Evolutionary conservation across 805 yeast genomes (phyloP), one percentile per base, ranked within the genome.

Genomic region (Starmerella floris): DNA sequence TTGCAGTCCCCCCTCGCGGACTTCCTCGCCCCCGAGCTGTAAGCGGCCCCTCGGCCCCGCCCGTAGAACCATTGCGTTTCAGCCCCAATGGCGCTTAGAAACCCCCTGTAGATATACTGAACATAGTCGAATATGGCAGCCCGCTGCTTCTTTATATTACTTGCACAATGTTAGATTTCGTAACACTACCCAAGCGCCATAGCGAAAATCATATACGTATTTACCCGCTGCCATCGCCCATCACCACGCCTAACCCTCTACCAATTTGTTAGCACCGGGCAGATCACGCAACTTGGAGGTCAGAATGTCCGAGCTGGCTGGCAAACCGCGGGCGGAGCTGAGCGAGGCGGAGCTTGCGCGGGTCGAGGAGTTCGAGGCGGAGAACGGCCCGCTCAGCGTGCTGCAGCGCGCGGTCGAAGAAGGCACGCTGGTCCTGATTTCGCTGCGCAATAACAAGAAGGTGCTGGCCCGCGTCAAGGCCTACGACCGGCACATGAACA

Each of bases 401-500:
- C 71, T 91, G n/a, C 83, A 85, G 51, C 76, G 77, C 36, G 85
- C 97, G 0, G 79, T 84, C 32, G 71, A 76, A 46, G 71, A 75
- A 41, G 77, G 76, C 40, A 71, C 81, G 2, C 83, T 84, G 22
- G 83, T 91, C 4, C 73, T 91, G 45, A 81, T 91, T 46, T 83
- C 95, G 19, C 73, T 94, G 46, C 72, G 99, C 56, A 91, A 91
- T 60, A 87, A 88, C 61, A 95, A 87, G 58, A 91, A 91, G 62
- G 68, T 91, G 32, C 72, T 91, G 25, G 95, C 87, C 2, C 76
- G 83, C 51, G 91, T 91, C 39, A 82, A 82, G 56, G 96, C 97
- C 0, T 91, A 85, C 61, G 99, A 91, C 60, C 77, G 95, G 57
- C 99, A 91, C 62, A 80, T 95, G 49, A 91, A 91, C 61, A 74